A percentile compares a stretch with the other conserved stretches of the same genome.
Conservation (phyloP, 1,284 basidiomycete species). For the Apiotrichum akiyoshidainum region DNA sequence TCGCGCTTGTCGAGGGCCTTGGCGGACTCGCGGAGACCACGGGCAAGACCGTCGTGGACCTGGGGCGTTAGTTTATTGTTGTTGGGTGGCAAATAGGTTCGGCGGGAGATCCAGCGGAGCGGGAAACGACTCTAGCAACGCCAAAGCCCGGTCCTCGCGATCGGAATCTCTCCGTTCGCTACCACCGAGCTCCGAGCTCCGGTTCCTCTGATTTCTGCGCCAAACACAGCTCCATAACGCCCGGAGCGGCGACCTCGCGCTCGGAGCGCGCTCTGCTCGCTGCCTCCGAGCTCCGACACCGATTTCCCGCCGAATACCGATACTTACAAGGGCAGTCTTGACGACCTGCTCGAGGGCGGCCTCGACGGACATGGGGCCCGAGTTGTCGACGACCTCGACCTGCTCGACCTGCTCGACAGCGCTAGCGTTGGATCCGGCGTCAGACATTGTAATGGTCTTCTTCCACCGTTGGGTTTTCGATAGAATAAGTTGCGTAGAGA, state of each 20-base stretch:
- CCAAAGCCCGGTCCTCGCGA: too few species aligned
- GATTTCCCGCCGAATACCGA: too few species aligned
- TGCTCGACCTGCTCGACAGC: conserved; percentile 58
- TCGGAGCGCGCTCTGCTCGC: too few species aligned
- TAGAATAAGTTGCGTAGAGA: not conserved
- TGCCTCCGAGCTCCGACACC: too few species aligned
- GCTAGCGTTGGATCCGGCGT: conserved; percentile 92
- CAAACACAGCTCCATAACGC: not conserved
- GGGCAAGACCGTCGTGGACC: conserved; percentile 89
- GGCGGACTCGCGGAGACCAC: conserved; percentile 94
- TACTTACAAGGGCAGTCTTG: conserved; percentile 66
- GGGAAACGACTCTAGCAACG: too few species aligned
- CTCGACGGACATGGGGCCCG: conserved; percentile 91
- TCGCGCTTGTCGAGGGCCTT: conserved; percentile 98
- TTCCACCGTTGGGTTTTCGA: conserved; percentile 33
- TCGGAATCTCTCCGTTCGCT: too few species aligned
- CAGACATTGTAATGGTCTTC: conserved; percentile 75
- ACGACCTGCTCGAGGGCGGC: conserved; percentile 87
- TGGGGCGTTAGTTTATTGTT: not conserved
- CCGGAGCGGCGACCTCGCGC: too few species aligned
- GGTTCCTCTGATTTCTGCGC: not conserved
- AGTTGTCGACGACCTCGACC: conserved; percentile 80
- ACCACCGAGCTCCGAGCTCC: too few species aligned
- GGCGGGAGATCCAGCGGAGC: too few species aligned
- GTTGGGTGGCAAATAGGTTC: too few species aligned